phyloP scores from a whole-genome alignment of 371 early-diverging fungal genomes.

The Rhizomucor miehei region DNA sequence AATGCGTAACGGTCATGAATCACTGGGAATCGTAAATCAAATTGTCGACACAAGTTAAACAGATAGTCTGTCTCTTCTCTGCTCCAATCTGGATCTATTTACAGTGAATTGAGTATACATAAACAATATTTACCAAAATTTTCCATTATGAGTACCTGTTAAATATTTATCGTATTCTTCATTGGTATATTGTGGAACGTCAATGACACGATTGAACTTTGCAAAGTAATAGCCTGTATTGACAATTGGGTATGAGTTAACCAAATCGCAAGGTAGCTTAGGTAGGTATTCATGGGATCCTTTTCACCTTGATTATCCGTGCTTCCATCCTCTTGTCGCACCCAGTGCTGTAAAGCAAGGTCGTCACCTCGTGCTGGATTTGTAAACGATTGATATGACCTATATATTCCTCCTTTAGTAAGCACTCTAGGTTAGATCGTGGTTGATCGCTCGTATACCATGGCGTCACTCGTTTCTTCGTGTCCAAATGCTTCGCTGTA shows the following conservation, averaged over 20 bases:
- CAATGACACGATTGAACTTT: constrained; percentile 62
- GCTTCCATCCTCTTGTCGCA: constrained; percentile 40
- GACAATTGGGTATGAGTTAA: not conserved
- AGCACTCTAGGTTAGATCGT: no score
- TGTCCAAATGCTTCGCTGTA: constrained; percentile 65
- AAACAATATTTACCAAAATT: not conserved
- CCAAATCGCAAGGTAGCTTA: not conserved
- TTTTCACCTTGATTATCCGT: constrained; percentile 20
- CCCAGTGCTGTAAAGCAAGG: constrained; percentile 75
- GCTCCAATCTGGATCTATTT: constrained; percentile 77
- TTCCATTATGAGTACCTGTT: constrained; percentile 22
- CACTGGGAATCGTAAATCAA: constrained; percentile 81
- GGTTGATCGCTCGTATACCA: constrained; percentile 48
- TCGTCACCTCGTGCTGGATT: constrained; percentile 80
- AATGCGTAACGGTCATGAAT: constrained; percentile 81
- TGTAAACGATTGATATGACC: constrained; percentile 72
- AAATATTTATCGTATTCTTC: constrained; percentile 68
- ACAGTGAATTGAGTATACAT: no score
- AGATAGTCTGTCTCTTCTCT: constrained; percentile 85
- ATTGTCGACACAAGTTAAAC: constrained; percentile 69
- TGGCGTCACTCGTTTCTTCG: constrained; percentile 58
- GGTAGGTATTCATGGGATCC: not conserved
- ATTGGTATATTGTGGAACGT: constrained; percentile 62
- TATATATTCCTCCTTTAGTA: constrained; percentile 12
- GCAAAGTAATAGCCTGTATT: constrained; percentile 61